Base-by-base conservation (phyloP, 805 yeast genomes). In the Candida incommunis region DNA sequence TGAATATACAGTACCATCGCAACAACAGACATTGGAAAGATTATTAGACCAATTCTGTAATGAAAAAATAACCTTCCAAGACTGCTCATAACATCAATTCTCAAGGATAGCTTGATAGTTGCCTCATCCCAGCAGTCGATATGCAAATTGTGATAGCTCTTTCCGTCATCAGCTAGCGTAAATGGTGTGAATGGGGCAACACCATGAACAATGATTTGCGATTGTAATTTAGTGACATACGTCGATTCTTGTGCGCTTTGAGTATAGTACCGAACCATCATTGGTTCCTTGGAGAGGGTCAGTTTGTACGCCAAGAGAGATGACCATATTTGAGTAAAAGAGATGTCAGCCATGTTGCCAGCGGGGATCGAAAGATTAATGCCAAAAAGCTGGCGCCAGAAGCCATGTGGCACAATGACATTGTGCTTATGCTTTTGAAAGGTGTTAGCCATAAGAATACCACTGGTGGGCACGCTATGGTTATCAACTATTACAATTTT, bases 251-350 rank as follows among this genome's bases (percentile, higher is more conserved):
- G 37, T 13, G 37, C 18, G 37, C 18, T 31, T 18, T 31, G 37
- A 13, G 37, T 31, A 18, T 31, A 31, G 18, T 31, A 18, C 7
- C 37, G 13, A 5, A 31, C 18, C 37, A 31, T 31, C 37, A 31
- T 31, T 9, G 37, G 37, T 18, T 31, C 7, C n/a, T 31, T 31
- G 37, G 37, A 31, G 5, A 31, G 20, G 18, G 37, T 31, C 37
- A 31, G 37, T n/a, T 31, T 31, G n/a, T 31, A 31, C 11, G 37
- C 37, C 37, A 31, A n/a, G 9, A 31, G 37, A 11, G 37, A 31
- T 5, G 37, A 31, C 37, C 37, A 31, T 7, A 31, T 18, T 11
- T 31, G 7, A 5, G 37, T 31, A 18, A 31, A 31, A 13, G 37
- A 31, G 4, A 31, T 31, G n/a, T 31, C 37, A 9, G 18, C 37